These are phyloP conservation scores for Xylariaceae sp. DNA, from an alignment of 2,329 filamentous ascomycete genomes.

Conservation along the genomic window DNA sequence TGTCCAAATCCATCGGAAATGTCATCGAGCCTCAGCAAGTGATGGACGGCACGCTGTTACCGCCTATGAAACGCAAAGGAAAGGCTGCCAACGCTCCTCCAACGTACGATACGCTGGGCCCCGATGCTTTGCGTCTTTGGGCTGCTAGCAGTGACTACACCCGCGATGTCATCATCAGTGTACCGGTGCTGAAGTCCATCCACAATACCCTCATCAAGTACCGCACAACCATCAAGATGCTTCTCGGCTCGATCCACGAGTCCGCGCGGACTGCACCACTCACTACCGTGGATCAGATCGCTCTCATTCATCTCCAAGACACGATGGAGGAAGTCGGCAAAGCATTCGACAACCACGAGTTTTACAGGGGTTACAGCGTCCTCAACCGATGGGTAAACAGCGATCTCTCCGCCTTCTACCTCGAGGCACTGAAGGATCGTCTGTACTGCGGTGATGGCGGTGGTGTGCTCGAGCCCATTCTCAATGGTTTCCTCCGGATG, in stretches of 20 bases:
- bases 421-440: slow-evolving; percentile 87
- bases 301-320: slow-evolving; percentile 66
- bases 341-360: slow-evolving; percentile 69
- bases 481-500: slow-evolving; percentile 69
- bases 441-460: slow-evolving; percentile 76
- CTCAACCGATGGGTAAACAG: slow-evolving; percentile 77
- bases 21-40: slow-evolving; percentile 75
- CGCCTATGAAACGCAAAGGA: slow-evolving; percentile 58
- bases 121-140: slow-evolving; percentile 87
- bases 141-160: slow-evolving; percentile 89
- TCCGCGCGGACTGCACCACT: slow-evolving; percentile 47
- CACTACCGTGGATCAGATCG: slow-evolving; percentile 65
- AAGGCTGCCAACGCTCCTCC: slow-evolving; percentile 41
- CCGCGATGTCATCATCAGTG: slow-evolving; percentile 75
- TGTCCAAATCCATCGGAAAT: slow-evolving; percentile 97
- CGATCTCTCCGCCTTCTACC: slow-evolving; percentile 88
- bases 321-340: slow-evolving; percentile 59
- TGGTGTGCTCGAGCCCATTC: slow-evolving; percentile 60
- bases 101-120: slow-evolving; percentile 66
- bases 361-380: slow-evolving; percentile 67
- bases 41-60: slow-evolving; percentile 75
- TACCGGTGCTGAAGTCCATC: slow-evolving; percentile 68
- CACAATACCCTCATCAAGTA: slow-evolving; percentile 79
- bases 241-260: slow-evolving; percentile 68
- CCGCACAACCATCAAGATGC: slow-evolving; percentile 82